Conservation (phyloP, 148 eudicot genomes). For the Rhododendron williamsianum region DNA sequence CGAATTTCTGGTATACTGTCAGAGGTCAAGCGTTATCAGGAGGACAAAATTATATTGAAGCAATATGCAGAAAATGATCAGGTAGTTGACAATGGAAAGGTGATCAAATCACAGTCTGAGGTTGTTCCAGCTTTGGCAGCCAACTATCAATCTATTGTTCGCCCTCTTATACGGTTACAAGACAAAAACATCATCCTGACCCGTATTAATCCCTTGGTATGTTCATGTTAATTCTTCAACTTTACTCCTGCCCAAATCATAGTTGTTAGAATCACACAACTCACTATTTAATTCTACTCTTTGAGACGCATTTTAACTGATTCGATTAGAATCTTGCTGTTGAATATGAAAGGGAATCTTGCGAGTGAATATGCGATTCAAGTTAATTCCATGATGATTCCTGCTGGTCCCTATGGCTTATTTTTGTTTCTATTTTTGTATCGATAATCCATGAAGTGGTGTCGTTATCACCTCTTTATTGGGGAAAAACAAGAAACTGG, state of each 20-base stretch:
- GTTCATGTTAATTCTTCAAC: background rate
- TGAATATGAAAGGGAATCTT: background rate
- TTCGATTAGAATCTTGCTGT: background rate
- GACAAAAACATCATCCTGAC: constrained; percentile 88
- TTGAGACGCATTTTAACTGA: background rate
- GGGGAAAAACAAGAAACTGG: background rate
- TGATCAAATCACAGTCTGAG: constrained; percentile 74
- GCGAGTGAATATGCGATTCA: background rate
- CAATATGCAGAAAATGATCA: constrained; percentile 96
- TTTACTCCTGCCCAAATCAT: background rate
- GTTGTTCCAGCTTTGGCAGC: constrained; percentile 83
- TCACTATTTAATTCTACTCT: background rate
- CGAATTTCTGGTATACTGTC: constrained; percentile 78
- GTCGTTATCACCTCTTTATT: background rate
- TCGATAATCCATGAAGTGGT: background rate
- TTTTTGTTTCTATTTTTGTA: background rate
- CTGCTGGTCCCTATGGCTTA: background rate
- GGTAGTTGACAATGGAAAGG: constrained; percentile 80
- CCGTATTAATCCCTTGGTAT: constrained; percentile 95
- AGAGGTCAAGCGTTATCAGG: constrained; percentile 93
- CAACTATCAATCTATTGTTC: constrained; percentile 69
- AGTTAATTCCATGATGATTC: background rate
- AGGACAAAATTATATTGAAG: constrained; percentile 77
- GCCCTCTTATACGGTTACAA: constrained; percentile 80
- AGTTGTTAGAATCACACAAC: background rate